Evolutionary conservation across 768 basidiomycete species (phyloP).

Genomic region (Cyclocybe cylindracea): DNA sequence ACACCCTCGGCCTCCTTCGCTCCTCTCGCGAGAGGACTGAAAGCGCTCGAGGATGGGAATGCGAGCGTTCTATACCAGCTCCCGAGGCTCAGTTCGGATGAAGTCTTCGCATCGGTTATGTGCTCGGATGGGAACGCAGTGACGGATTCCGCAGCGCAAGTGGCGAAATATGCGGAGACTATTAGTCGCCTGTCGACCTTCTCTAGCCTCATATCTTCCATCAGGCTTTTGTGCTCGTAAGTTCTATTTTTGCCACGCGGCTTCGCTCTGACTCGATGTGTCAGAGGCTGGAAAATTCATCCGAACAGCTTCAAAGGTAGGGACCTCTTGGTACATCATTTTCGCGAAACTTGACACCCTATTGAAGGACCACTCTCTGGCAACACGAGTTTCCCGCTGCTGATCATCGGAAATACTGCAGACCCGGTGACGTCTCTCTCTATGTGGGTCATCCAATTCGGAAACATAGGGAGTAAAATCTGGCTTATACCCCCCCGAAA

Average conservation of each 20-base stretch:
- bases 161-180: no score
- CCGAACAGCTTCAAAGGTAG: constrained; percentile 10
- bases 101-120: not conserved
- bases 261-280: no score
- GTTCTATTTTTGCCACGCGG: not conserved
- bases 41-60: constrained; percentile 32
- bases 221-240: constrained; percentile 4
- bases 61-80: constrained; percentile 11
- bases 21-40: constrained; percentile 33
- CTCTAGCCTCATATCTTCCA: not conserved
- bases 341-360: no score
- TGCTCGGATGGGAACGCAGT: not conserved
- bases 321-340: not conserved
- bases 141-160: not conserved
- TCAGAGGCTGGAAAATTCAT: constrained; percentile 1
- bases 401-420: constrained; percentile 41
- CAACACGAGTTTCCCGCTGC: constrained; percentile 38
- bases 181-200: no score
- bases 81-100: not conserved
- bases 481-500: constrained; percentile 11
- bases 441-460: constrained; percentile 15
- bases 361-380: constrained; percentile 28
- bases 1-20: constrained; percentile 31
- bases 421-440: constrained; percentile 32
- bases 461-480: no score